Conservation (phyloP, 2,329 filamentous ascomycete species). For the Aspergillus sp. region DNA sequence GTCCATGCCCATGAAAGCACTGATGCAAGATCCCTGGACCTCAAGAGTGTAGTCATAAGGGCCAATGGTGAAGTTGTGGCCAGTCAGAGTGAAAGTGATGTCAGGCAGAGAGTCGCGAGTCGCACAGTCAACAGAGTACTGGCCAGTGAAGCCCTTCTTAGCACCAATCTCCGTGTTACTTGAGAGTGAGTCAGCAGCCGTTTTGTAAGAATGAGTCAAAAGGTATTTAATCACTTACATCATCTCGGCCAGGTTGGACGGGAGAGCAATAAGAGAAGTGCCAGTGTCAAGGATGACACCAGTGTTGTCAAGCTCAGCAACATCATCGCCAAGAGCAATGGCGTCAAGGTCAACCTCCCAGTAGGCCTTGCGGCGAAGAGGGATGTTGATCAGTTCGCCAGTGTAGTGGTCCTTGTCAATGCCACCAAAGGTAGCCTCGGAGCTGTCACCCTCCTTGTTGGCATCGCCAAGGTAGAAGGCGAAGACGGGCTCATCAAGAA, state of each 20-base stretch:
- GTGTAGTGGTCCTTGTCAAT: constrained; percentile 79
- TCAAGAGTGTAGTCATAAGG: constrained; percentile 95
- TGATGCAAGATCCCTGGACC: constrained; percentile 93
- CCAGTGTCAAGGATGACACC: constrained; percentile 98
- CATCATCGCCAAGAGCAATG: constrained; percentile 84
- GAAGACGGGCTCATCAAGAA: constrained; percentile 91
- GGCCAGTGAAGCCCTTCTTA: constrained; percentile 96
- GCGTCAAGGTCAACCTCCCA: constrained; percentile 98
- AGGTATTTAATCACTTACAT: constrained; percentile 56
- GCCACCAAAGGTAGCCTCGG: constrained; percentile 88
- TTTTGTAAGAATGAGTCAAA: background rate
- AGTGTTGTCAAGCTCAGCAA: constrained; percentile 88
- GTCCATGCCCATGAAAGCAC: constrained; percentile 96
- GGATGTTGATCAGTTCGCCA: constrained; percentile 90
- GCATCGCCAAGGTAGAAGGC: constrained; percentile 90
- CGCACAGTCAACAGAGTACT: constrained; percentile 90
- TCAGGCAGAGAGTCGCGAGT: constrained; percentile 85
- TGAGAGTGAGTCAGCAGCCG: constrained; percentile 18
- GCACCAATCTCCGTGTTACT: constrained; percentile 94
- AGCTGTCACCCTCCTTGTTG: constrained; percentile 72
- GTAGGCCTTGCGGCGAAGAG: constrained; percentile 97
- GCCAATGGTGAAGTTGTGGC: constrained; percentile 89
- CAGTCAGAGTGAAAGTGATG: constrained; percentile 85
- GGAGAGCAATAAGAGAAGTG: constrained; percentile 95
- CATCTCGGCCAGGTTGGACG: constrained; percentile 87